These are phyloP conservation scores for Sclerotinia sclerotiorum DNA, from an alignment of 2,329 filamentous ascomycete genomes.

Conservation along the genomic window DNA sequence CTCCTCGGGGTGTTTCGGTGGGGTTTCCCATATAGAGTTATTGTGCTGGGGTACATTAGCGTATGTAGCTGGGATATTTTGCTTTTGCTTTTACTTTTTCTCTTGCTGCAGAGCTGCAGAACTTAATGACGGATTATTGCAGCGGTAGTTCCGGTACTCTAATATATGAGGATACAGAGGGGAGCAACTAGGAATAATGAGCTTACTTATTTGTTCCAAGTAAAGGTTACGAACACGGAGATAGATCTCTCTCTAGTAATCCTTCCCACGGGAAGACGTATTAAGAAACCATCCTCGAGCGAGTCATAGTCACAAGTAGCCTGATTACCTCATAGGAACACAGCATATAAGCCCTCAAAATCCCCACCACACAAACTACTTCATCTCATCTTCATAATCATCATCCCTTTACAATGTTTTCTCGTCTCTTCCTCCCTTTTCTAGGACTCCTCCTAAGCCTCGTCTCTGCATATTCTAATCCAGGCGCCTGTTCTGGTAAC, in stretches of 20 bases:
- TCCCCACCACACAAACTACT: background rate
- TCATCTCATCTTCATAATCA: background rate
- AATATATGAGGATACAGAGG: background rate
- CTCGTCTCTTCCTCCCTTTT: slow-evolving; percentile 10
- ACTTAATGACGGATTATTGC: background rate
- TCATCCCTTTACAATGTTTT: background rate
- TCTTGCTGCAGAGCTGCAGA: background rate
- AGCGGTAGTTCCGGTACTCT: background rate
- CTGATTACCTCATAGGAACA: background rate
- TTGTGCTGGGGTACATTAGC: too few relatives aligned
- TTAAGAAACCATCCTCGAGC: background rate
- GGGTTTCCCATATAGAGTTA: background rate
- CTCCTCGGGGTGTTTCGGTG: background rate
- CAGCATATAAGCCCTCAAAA: background rate
- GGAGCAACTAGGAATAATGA: too few relatives aligned
- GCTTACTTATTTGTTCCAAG: background rate
- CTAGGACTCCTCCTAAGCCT: slow-evolving; percentile 19
- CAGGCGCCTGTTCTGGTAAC: slow-evolving; percentile 44
- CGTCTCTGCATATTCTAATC: slow-evolving; percentile 39
- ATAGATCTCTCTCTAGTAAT: background rate
- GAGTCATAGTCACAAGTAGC: background rate
- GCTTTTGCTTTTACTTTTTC: background rate
- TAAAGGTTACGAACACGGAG: background rate
- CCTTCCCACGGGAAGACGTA: background rate
- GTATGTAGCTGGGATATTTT: background rate